phyloP scores from a whole-genome alignment of 2,329 filamentous ascomycete genomes.

The Blastomyces emzantsi region DNA sequence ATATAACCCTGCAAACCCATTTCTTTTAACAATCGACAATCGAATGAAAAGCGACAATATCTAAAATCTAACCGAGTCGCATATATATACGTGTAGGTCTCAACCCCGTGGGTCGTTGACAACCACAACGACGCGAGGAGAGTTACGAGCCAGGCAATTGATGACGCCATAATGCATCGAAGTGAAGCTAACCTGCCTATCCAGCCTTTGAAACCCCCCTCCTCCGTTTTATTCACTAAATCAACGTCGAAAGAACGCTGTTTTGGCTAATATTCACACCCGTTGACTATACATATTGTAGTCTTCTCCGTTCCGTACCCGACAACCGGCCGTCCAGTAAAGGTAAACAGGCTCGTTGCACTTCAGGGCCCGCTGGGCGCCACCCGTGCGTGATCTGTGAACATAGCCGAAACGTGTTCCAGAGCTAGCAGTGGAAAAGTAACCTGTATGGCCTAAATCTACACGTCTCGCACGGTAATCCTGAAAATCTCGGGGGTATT shows the following conservation, averaged over 20 bases:
- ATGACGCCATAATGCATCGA: neutral
- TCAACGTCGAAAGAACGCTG: neutral
- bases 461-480: neutral
- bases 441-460: neutral
- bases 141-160: neutral
- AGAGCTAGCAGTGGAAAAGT: neutral
- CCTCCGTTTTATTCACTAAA: neutral
- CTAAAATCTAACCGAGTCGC: neutral
- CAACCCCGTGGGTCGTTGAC: slow-evolving; percentile 6
- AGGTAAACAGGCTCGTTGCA: neutral
- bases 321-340: neutral
- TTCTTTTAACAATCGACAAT: neutral
- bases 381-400: neutral
- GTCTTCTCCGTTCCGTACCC: neutral
- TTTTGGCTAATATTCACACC: neutral
- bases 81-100: slow-evolving; percentile 1
- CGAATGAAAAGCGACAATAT: neutral
- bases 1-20: neutral
- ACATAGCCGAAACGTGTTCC: neutral
- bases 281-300: neutral
- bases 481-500: neutral
- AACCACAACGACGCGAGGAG: neutral
- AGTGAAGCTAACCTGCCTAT: slow-evolving; percentile 2
- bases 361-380: neutral
- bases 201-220: neutral